Percentiles rank a stretch among this genome's conserved stretches.
These are phyloP conservation scores for Cornus kousa DNA, from an alignment of 148 eudicot species.

Conservation along the genomic window DNA sequence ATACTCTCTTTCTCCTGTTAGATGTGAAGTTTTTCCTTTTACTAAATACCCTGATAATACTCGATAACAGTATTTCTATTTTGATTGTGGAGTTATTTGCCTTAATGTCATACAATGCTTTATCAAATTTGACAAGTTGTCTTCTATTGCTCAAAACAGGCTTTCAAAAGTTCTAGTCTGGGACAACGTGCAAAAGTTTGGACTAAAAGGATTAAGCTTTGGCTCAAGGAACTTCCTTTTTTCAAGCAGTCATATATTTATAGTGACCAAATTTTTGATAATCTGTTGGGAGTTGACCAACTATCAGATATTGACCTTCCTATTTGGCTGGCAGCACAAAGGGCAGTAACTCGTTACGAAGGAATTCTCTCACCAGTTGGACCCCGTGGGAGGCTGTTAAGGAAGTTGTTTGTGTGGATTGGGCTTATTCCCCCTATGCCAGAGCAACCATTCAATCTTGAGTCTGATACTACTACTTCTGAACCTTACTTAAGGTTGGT, in stretches of 20 bases:
- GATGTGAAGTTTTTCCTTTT: background rate
- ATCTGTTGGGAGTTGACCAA: conserved; percentile 30
- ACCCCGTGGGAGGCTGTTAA: conserved; percentile 79
- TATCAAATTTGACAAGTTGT: conserved; percentile 10
- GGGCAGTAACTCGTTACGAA: conserved; percentile 91
- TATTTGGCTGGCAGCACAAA: conserved; percentile 86
- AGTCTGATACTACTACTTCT: conserved; percentile 37
- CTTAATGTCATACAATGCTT: background rate
- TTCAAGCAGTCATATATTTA: conserved; percentile 35
- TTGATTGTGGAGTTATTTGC: background rate
- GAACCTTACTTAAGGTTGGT: conserved; percentile 70
- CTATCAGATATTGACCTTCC: conserved; percentile 51
- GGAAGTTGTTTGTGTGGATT: conserved; percentile 62
- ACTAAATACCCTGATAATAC: background rate
- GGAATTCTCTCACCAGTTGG: conserved; percentile 81
- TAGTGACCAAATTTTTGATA: conserved; percentile 38
- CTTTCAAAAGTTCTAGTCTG: conserved; percentile 34
- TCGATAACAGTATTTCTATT: background rate
- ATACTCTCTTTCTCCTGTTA: background rate
- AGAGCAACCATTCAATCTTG: conserved; percentile 42
- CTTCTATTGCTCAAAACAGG: conserved; percentile 23
- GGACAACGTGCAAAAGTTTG: conserved; percentile 40
- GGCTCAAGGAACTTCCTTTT: conserved; percentile 48
- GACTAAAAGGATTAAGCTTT: conserved; percentile 41
- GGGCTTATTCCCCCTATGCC: conserved; percentile 64